Conservation (phyloP, 192 early-diverging fungal genomes). For the Coemansia guatemalensis region DNA sequence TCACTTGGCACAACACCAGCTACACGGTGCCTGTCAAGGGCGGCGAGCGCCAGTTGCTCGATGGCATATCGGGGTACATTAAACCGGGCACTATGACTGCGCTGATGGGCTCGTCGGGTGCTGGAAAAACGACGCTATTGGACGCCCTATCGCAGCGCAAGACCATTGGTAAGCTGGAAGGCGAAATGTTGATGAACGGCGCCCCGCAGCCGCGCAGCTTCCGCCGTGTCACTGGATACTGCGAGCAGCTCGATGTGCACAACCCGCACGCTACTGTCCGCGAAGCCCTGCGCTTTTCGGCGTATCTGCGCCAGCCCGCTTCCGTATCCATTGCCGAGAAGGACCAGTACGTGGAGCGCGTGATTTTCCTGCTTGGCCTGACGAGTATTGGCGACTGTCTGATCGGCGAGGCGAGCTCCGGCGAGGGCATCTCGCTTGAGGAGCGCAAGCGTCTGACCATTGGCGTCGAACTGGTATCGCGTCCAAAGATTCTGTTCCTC, state of each 20-base stretch:
- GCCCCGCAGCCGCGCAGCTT: conserved; percentile 55
- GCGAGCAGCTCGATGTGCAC: conserved; percentile 84
- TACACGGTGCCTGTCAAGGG: conserved; percentile 60
- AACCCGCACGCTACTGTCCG: conserved; percentile 70
- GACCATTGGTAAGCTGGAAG: conserved; percentile 64
- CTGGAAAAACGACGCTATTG: conserved; percentile 77
- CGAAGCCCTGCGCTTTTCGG: conserved; percentile 64
- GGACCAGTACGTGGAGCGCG: conserved; percentile 71
- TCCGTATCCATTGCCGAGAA: conserved; percentile 65
- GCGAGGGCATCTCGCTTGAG: conserved; percentile 80
- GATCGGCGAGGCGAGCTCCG: conserved; percentile 69
- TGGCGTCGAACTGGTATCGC: conserved; percentile 78
- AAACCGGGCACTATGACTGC: conserved; percentile 78
- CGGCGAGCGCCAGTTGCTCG: conserved; percentile 58
- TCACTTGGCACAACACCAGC: conserved; percentile 64
- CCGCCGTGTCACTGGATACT: conserved; percentile 74
- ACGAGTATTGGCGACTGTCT: conserved; percentile 69
- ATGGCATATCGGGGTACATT: conserved; percentile 69
- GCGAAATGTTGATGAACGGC: conserved; percentile 71
- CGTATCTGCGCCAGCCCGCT: conserved; percentile 66
- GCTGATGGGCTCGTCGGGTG: conserved; percentile 70
- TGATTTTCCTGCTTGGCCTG: conserved; percentile 74
- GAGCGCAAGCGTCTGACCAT: conserved; percentile 88
- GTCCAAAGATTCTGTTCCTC: conserved; percentile 79
- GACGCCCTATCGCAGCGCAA: conserved; percentile 77